Conservation (phyloP, 805 yeast genomes). For the Metschnikowia hibisci region DNA sequence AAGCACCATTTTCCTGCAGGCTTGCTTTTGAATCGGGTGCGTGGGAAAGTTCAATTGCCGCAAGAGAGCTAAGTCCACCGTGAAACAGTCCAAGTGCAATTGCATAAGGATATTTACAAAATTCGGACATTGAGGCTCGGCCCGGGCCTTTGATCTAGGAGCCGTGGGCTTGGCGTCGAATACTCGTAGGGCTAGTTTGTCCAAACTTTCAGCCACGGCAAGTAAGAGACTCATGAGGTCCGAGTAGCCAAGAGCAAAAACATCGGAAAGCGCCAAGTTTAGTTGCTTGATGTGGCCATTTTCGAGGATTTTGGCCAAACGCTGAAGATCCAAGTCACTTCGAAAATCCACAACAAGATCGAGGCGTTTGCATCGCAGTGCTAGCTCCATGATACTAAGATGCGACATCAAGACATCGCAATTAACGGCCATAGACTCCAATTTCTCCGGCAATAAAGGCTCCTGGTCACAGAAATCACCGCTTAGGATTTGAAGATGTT, state of each 20-base stretch:
- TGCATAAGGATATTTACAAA: neutral
- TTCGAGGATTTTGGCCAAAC: neutral
- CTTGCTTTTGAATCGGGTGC: neutral
- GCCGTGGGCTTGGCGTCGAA: neutral
- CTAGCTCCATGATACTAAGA: neutral
- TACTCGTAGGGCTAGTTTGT: neutral
- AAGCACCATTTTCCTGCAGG: constrained; percentile 12
- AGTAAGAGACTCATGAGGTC: constrained; percentile 6
- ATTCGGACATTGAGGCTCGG: neutral
- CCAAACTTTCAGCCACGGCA: neutral
- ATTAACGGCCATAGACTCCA: constrained; percentile 18
- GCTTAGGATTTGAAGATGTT: constrained; percentile 18
- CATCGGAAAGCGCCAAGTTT: constrained; percentile 17
- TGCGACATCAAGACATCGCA: constrained; percentile 14
- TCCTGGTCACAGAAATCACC: neutral
- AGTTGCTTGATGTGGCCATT: constrained; percentile 5
- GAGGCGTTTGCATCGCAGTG: constrained; percentile 6
- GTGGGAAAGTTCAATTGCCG: neutral
- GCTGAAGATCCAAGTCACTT: neutral
- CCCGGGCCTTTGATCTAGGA: neutral
- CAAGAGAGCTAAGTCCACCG: constrained; percentile 15
- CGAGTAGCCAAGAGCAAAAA: constrained; percentile 12
- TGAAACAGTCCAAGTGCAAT: constrained; percentile 7
- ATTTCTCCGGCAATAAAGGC: neutral
- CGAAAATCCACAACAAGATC: constrained; percentile 21